These are phyloP conservation scores for Adansonia gregorii DNA, from an alignment of 441 rosid genomes.

Conservation along the genomic window DNA sequence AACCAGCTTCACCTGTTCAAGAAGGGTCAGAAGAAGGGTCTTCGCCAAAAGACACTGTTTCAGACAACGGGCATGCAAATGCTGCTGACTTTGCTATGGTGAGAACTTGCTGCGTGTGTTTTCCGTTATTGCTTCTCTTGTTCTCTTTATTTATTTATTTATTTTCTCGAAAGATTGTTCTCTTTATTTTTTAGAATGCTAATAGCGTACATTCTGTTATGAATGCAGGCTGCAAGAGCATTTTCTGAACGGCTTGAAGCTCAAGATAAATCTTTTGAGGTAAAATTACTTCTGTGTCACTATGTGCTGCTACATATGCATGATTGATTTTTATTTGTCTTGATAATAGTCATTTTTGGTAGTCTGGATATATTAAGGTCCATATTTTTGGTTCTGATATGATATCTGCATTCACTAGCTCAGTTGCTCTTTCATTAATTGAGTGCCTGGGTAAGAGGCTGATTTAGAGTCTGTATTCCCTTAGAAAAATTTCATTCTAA, in stretches of 20 bases:
- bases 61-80: slow-evolving; percentile 59
- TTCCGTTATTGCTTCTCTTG: slow-evolving; percentile 7
- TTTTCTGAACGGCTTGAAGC: slow-evolving; percentile 44
- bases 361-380: not conserved
- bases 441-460: not conserved
- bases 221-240: slow-evolving; percentile 50
- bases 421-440: not conserved
- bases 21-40: slow-evolving; percentile 86
- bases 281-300: slow-evolving; percentile 30
- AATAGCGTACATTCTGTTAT: slow-evolving; percentile 28
- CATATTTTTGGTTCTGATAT: not conserved
- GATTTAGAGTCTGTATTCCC: not conserved
- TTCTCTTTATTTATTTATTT: not conserved
- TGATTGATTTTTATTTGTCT: slow-evolving; percentile 9
- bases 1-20: slow-evolving; percentile 75
- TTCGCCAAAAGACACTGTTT: slow-evolving; percentile 64
- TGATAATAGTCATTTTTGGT: slow-evolving; percentile 10
- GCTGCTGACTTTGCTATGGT: slow-evolving; percentile 56
- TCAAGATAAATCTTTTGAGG: slow-evolving; percentile 63
- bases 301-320: not conserved
- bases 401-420: not conserved
- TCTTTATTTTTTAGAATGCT: slow-evolving; percentile 12
- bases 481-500: not conserved
- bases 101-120: slow-evolving; percentile 30
- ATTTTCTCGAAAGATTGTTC: too few species aligned